Base-by-base conservation (phyloP, 305 asterid species). In the Fraxinus dipetala region DNA sequence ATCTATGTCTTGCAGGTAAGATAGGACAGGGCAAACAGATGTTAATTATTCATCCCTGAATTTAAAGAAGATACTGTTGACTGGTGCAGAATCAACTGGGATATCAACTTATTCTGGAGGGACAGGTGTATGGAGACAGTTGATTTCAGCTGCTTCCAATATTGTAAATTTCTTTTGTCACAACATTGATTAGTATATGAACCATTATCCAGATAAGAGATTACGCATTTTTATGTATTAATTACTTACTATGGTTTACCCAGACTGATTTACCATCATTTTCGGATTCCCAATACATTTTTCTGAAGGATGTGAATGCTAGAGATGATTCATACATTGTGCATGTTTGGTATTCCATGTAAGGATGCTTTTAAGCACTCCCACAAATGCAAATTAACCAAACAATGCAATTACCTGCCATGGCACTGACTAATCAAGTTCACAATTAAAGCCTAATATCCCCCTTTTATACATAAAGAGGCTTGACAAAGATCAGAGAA, bases 231-330 rank as follows among this genome's bases (percentile, higher is more conserved):
- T 56, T n/a, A 67, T 5, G 2, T 70, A 31, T 5, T 16, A 70
- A 31, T 31, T 31, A 32, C 7, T 16, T 70, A 69, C 24, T 30
- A 70, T 70, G 10, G 13, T 70, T 30, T 30, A 70, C 20, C 11
- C 56, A 45, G 48, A 80, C 67, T 78, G 76, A 67, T 20, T 59
- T 28, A 76, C 43, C 82, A 40, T 63, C 69, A 83, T 74, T 85
- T 72, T 67, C 59, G 28, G 38, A 67, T 59, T 38, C 63, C 36
- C 63, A 81, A 16, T 30, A 78, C 40, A 81, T 24, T 79, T 40
- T 76, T 48, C 82, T 65, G 69, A 84, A 82, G 77, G 38, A 35
- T 10, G 32, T 63, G 72, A 38, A 78, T 75, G 51, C 77, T 43
- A 26, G 36, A 78, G 61, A 43, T 77, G 35, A 77, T 77, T 31